Percentiles rank a stretch among this genome's conserved stretches.
phyloP scores from a whole-genome alignment of 495 filamentous ascomycete genomes.

The Amorphotheca resinae region DNA sequence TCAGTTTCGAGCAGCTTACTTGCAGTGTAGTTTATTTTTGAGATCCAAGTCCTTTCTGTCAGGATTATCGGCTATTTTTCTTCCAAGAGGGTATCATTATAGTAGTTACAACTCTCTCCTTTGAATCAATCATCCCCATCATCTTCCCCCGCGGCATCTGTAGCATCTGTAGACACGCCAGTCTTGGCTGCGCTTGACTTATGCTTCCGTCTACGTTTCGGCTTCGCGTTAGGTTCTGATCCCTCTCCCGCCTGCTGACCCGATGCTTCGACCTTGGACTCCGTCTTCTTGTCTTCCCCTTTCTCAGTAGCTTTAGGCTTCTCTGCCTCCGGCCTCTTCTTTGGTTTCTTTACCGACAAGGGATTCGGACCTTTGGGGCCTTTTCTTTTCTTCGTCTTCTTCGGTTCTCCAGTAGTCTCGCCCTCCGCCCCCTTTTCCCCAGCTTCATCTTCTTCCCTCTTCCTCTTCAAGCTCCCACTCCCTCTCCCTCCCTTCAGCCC shows the following conservation, averaged over 20 bases:
- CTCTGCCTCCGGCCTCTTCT: constrained; percentile 28
- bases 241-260: background rate
- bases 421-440: constrained; percentile 20
- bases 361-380: constrained; percentile 84
- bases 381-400: constrained; percentile 48
- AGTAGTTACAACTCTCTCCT: too few species aligned
- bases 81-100: too few species aligned
- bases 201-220: constrained; percentile 34
- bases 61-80: too few species aligned
- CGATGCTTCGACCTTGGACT: background rate
- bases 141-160: constrained; percentile 4
- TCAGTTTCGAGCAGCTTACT: too few species aligned
- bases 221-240: constrained; percentile 20
- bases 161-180: constrained; percentile 7
- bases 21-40: too few species aligned
- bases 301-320: background rate
- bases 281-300: constrained; percentile 15
- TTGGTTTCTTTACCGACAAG: constrained; percentile 75
- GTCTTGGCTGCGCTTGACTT: constrained; percentile 21
- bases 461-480: constrained; percentile 38
- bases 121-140: background rate
- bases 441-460: constrained; percentile 37
- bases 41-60: too few species aligned
- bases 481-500: constrained; percentile 44
- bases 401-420: constrained; percentile 25